Conservation (phyloP, 257 asterid species). For the Ilex aquifolium region DNA sequence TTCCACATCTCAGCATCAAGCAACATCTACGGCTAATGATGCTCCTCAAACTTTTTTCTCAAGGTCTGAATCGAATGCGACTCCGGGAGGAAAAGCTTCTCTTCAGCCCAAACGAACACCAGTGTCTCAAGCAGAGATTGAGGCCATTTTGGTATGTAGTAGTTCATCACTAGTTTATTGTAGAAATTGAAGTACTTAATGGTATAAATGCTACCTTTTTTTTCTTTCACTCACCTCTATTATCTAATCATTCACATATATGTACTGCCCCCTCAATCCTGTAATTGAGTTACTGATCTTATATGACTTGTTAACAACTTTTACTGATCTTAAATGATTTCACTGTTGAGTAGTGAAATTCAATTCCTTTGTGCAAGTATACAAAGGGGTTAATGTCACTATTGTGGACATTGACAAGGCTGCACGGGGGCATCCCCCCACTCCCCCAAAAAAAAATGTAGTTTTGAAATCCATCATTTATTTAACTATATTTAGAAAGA, state of each 20-base stretch:
- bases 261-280: not conserved
- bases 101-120: conserved; percentile 95
- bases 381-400: too few relatives aligned
- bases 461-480: too few relatives aligned
- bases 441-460: too few relatives aligned
- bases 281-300: not conserved
- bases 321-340: too few relatives aligned
- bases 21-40: conserved; percentile 32
- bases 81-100: conserved; percentile 83
- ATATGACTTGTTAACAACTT: too few relatives aligned
- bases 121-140: conserved; percentile 83
- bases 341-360: too few relatives aligned
- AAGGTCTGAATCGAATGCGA: conserved; percentile 36
- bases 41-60: conserved; percentile 46
- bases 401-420: too few relatives aligned
- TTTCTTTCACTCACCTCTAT: conserved; percentile 2
- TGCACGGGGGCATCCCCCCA: too few relatives aligned
- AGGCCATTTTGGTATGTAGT: conserved; percentile 64
- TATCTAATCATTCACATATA: not conserved
- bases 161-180: conserved; percentile 1
- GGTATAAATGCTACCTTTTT: not conserved
- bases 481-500: too few relatives aligned
- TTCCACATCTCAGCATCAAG: conserved; percentile 39
- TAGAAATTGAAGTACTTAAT: not conserved
- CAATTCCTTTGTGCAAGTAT: too few relatives aligned